phyloP scores from a whole-genome alignment of 257 asterid genomes.

The Solanum pinnatisectum region DNA sequence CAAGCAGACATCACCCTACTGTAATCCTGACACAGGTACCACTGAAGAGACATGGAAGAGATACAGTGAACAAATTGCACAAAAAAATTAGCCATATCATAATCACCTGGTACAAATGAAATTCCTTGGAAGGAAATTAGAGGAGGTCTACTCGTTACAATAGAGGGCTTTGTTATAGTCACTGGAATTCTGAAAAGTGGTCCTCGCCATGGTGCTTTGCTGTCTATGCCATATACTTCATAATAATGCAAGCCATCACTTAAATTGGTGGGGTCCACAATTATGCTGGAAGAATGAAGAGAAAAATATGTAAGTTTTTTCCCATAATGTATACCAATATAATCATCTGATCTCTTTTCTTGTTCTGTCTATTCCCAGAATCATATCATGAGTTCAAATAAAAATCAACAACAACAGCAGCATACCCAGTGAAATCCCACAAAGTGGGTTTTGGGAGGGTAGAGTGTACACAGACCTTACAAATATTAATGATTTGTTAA shows the following conservation, averaged over 20 bases:
- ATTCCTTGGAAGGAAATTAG: conserved; percentile 49
- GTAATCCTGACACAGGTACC: neutral
- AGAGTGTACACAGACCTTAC: no score
- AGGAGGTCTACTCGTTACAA: conserved; percentile 62
- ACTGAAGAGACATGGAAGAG: neutral
- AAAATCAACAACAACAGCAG: neutral
- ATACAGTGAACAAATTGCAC: neutral
- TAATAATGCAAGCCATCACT: conserved; percentile 81
- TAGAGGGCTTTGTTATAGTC: conserved; percentile 79
- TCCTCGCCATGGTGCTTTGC: conserved; percentile 95
- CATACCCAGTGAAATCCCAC: no score
- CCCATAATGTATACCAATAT: neutral
- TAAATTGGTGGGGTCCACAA: conserved; percentile 86
- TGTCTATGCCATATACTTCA: conserved; percentile 84
- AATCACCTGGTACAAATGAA: conserved; percentile 75
- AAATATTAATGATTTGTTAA: neutral
- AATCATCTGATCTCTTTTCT: neutral
- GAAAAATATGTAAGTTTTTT: neutral
- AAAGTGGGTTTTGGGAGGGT: no score
- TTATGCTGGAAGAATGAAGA: conserved; percentile 46
- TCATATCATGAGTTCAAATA: neutral
- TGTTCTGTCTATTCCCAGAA: neutral
- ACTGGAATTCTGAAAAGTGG: conserved; percentile 92
- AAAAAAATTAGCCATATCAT: neutral
- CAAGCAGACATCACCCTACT: neutral